Base-by-base conservation (phyloP, 768 basidiomycete species). In the Cyathus striatus region DNA sequence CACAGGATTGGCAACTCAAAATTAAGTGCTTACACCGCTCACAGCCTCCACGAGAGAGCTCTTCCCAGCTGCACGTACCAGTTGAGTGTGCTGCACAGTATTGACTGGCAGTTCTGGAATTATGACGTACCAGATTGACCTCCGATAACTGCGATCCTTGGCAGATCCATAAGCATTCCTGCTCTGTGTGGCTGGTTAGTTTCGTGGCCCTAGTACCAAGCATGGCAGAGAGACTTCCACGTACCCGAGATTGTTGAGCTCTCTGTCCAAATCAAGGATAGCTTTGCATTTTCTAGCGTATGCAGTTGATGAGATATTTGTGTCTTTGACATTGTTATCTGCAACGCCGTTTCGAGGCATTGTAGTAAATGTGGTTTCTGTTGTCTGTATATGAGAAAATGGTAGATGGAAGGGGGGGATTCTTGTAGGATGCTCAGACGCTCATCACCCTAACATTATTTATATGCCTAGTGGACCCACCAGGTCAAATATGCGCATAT, bases 1-100 rank as follows among this genome's bases (percentile, higher is more conserved):
- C 20, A 33, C 13, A 22, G 32, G 21, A 39, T 42, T 12, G 17
- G 16, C 33, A 20, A 16, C n/a, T n/a, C n/a, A n/a, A n/a, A n/a
- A n/a, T n/a, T 20, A 18, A n/a, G 32, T 18, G 52, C 73, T 18
- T 49, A 81, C 78, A 5, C 77, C 75, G 12, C 67, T 77, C 0
- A 79, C 73, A 0, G 74, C 77, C 41, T 81, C 79, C 0, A 81
- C 76, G 1, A 81, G 54, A 0, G 78, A 80, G 45, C 79, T 80
- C 48, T 80, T 81, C 3, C 78, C 78, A 3, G 77, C 78, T 6
- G 18, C 14, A 23, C n/a, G n/a, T n/a, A n/a, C n/a, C n/a, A n/a
- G n/a, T 32, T 32, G 16, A n/a, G 16, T 26, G 6, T 16, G 16
- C 22, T 16, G 6, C 7, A 24, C 23, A 44, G 13, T 30, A 33